Percentiles rank a stretch among this genome's conserved stretches.
Evolutionary conservation across 179 eudicot genomes (phyloP).

Genomic region (Spinacia oleracea): DNA sequence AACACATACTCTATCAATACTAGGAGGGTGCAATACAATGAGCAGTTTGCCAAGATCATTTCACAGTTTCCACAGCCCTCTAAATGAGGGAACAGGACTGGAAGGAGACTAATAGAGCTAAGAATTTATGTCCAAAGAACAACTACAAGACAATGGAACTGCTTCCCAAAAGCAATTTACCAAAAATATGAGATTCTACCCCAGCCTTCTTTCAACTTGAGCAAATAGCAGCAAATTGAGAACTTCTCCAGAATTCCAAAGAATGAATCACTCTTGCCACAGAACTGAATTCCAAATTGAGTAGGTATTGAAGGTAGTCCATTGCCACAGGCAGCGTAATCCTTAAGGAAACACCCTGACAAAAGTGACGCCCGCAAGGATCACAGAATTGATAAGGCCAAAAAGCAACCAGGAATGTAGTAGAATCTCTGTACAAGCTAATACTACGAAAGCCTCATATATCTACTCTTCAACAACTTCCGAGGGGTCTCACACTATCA

Average conservation of each 20-base stretch:
- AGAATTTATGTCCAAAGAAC: neutral
- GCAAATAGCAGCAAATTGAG: neutral
- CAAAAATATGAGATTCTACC: too few relatives aligned
- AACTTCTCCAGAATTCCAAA: neutral
- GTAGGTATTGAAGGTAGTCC: neutral
- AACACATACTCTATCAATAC: neutral
- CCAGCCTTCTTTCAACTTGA: neutral
- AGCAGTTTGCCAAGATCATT: neutral
- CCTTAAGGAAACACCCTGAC: neutral
- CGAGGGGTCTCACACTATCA: neutral
- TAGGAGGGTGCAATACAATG: neutral
- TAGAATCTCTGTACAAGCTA: neutral
- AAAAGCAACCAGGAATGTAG: neutral
- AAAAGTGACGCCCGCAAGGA: neutral
- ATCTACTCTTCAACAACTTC: neutral
- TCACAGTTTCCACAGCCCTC: neutral
- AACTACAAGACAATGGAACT: neutral
- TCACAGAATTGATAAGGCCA: neutral
- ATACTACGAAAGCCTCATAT: neutral
- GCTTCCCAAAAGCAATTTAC: neutral
- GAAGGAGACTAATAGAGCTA: neutral
- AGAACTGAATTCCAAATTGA: neutral
- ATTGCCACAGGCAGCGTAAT: neutral
- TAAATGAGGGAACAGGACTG: neutral
- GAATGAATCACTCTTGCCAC: neutral